A percentile compares a stretch with the other conserved stretches of the same genome.
These are phyloP conservation scores for Scheffersomyces illinoinensis DNA, from an alignment of 1,139 yeast species.

Conservation along the genomic window DNA sequence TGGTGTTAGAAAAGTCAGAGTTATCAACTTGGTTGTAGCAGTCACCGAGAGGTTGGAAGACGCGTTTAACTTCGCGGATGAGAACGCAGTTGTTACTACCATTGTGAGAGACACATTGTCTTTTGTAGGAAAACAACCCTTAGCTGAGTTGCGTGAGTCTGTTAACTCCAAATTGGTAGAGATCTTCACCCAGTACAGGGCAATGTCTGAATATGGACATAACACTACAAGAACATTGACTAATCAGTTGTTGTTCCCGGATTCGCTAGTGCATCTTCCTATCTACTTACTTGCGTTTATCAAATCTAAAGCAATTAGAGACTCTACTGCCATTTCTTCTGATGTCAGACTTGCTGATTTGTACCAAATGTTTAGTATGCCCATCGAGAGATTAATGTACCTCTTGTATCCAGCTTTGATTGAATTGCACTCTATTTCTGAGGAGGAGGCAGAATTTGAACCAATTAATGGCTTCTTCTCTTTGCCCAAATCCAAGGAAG, in stretches of 20 bases:
- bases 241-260: slow-evolving; percentile 79
- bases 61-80: slow-evolving; percentile 81
- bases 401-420: slow-evolving; percentile 81
- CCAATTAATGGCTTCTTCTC: slow-evolving; percentile 49
- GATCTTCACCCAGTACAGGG: slow-evolving; percentile 75
- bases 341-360: slow-evolving; percentile 65
- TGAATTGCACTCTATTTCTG: slow-evolving; percentile 67
- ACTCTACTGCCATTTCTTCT: slow-evolving; percentile 42
- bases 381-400: slow-evolving; percentile 59
- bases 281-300: slow-evolving; percentile 67
- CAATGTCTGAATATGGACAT: slow-evolving; percentile 50
- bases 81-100: slow-evolving; percentile 74
- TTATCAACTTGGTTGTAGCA: slow-evolving; percentile 78
- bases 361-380: slow-evolving; percentile 53
- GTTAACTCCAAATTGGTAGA: slow-evolving; percentile 68
- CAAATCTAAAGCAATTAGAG: slow-evolving; percentile 66
- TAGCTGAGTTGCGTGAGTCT: slow-evolving; percentile 62
- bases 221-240: slow-evolving; percentile 50
- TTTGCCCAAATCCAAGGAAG: slow-evolving; percentile 52
- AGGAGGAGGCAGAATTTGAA: slow-evolving; percentile 52
- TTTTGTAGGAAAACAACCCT: slow-evolving; percentile 59
- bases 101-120: slow-evolving; percentile 70
- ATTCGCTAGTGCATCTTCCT: slow-evolving; percentile 72
- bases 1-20: slow-evolving; percentile 83
- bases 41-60: slow-evolving; percentile 75